Evolutionary conservation across 2,329 filamentous ascomycete species (phyloP), one percentile per base, ranked within the genome.

Genomic region (Lasiodiplodia sp.): DNA sequence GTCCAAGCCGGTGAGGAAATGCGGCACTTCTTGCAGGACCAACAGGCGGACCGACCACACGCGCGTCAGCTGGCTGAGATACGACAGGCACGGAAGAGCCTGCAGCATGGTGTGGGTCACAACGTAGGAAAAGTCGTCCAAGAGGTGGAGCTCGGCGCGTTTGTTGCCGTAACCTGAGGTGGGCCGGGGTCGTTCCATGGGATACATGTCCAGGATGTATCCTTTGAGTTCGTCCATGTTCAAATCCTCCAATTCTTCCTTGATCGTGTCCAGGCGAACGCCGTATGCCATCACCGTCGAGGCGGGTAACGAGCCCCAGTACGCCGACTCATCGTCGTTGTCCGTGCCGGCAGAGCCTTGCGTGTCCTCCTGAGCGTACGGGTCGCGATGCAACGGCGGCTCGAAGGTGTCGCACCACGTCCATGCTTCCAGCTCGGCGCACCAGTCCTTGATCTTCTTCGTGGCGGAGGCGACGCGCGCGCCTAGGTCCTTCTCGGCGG

Each of bases 31-130:
- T 63, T 88, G 88, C 49, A 97, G 82, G 5, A 97, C 90, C 1
- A 87, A 82, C 16, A 98, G 81, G 23, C 96, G 90, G 51, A 92
- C 85, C 31, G 86, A 89, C 96, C 96, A 99, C 2, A 86, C 86
- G 68, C 89, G 87, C 62, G 98, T 83, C n/a, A 96, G 80, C 10
- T 87, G 86, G 67, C 88, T 89, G 25, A 99, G 81, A 67, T 87
- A 89, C 11, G 93, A 91, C 52, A 97, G 82, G 69, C 92, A 90
- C 1, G 96, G 96, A 23, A 99, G 85, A 3, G 93, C 89, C 76
- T 96, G 92, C n/a, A 99, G 82, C 21, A 97, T 92, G 40, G 95
- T 97, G 34, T 94, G 92, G 1, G 96, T 97, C 68, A 98, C 87
- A 57, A 98, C 86, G 28, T 95, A 93, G 10, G 93, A 94, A 74